Percentiles rank a stretch among this genome's conserved stretches.
These are phyloP conservation scores for Debaryomyces coudertii DNA, from an alignment of 1,139 yeast species.

Conservation along the genomic window DNA sequence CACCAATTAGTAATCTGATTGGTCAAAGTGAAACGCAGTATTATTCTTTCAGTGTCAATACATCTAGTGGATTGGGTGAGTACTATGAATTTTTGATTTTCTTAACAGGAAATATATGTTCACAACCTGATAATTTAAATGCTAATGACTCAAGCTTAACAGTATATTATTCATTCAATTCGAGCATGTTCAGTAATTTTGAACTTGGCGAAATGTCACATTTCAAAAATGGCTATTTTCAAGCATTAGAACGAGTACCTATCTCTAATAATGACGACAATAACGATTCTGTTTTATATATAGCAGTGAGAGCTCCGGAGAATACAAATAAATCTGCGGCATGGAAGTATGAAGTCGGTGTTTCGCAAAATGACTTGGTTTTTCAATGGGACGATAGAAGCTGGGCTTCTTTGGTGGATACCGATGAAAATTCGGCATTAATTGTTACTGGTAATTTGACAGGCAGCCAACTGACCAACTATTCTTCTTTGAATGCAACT, in stretches of 20 bases:
- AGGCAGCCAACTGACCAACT: conserved; percentile 17
- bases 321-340: conserved; percentile 37
- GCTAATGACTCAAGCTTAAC: conserved; percentile 42
- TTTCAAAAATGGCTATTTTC: conserved; percentile 54
- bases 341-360: conserved; percentile 71
- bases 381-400: conserved; percentile 71
- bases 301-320: conserved; percentile 53
- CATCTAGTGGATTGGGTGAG: conserved; percentile 49
- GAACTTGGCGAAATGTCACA: conserved; percentile 35
- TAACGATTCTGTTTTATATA: conserved; percentile 38
- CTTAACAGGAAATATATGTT: conserved; percentile 62
- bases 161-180: conserved; percentile 54
- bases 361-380: conserved; percentile 65
- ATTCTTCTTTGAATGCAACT: conserved; percentile 29
- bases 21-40: conserved; percentile 43
- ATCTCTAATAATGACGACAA: conserved; percentile 20
- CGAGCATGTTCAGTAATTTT: conserved; percentile 38
- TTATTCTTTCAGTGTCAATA: conserved; percentile 50
- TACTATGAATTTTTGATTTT: conserved; percentile 58
- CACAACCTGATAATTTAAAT: conserved; percentile 41
- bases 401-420: conserved; percentile 66
- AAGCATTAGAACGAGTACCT: conserved; percentile 53
- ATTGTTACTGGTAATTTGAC: conserved; percentile 67
- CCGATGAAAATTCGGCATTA: conserved; percentile 73
- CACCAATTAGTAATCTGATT: conserved; percentile 45